Evolutionary conservation across 306 rosid genomes (phyloP).

Genomic region (Cucumis melo): DNA sequence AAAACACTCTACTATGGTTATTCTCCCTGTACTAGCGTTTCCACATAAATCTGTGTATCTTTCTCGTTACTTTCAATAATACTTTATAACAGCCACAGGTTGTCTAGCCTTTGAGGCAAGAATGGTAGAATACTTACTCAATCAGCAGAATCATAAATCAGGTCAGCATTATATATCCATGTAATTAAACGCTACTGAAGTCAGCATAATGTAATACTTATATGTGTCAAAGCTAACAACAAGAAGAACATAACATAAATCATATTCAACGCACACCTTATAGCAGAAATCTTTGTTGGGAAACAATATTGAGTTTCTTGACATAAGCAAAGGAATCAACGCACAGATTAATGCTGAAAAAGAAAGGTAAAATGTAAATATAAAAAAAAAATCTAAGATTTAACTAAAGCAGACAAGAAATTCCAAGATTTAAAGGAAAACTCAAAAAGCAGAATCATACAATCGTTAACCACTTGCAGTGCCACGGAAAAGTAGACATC

Average conservation of each 20-base stretch:
- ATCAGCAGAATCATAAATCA: not conserved
- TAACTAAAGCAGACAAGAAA: constrained; percentile 1
- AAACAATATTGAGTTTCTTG: constrained; percentile 71
- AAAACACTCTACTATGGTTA: no score
- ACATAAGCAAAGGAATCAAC: constrained; percentile 77
- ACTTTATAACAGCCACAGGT: no score
- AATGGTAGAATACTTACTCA: not conserved
- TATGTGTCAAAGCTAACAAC: not conserved
- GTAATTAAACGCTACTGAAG: not conserved
- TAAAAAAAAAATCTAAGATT: not conserved
- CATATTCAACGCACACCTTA: constrained; percentile 37
- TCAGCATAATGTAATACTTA: not conserved
- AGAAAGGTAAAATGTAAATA: constrained; percentile 6
- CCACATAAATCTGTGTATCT: no score
- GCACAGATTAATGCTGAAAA: constrained; percentile 91
- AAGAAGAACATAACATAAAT: not conserved
- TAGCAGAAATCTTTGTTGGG: constrained; percentile 66
- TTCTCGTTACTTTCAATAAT: no score
- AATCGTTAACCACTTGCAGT: constrained; percentile 54
- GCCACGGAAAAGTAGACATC: constrained; percentile 69
- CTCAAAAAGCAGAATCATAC: constrained; percentile 33
- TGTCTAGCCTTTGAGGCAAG: not conserved
- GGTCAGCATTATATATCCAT: not conserved
- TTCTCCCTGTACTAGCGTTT: no score
- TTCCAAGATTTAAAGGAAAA: constrained; percentile 10